Percentiles rank a stretch among this genome's conserved stretches.
Conservation (phyloP, 352 stramenopile species). For the Blastocystis hominis region DNA sequence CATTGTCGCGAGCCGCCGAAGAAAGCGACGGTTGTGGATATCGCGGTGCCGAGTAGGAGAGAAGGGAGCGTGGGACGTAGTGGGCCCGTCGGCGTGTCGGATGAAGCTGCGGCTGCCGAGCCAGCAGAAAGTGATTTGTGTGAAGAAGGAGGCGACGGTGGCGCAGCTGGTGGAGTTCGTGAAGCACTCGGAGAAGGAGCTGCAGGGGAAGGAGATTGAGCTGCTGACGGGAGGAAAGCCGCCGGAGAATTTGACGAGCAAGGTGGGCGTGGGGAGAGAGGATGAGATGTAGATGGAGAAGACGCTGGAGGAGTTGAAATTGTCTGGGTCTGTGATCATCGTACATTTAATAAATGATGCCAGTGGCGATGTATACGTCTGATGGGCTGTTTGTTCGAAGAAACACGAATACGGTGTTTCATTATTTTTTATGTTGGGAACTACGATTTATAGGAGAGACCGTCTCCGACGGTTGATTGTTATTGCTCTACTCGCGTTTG, state of each 20-base stretch:
- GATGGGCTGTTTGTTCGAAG: background rate
- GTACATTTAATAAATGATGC: background rate
- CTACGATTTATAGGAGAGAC: conserved; percentile 34
- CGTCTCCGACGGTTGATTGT: background rate
- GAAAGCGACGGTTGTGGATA: background rate
- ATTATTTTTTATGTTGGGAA: conserved; percentile 33
- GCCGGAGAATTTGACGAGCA: background rate
- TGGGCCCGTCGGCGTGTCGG: background rate
- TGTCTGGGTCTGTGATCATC: conserved; percentile 26
- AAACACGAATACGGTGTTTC: background rate
- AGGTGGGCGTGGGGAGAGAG: background rate
- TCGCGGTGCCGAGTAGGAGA: background rate
- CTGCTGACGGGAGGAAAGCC: conserved; percentile 42
- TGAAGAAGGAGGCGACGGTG: conserved; percentile 19
- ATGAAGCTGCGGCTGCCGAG: background rate
- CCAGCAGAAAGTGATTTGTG: background rate
- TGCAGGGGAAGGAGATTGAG: background rate
- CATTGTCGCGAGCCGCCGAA: too few relatives aligned
- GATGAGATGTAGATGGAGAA: background rate
- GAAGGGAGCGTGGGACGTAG: background rate
- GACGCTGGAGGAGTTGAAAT: conserved; percentile 26
- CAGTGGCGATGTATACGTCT: background rate
- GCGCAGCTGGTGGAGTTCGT: background rate
- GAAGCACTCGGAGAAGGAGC: background rate
- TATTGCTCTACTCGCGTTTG: background rate